phyloP scores from a whole-genome alignment of 2,329 filamentous ascomycete genomes.

The Nigrospora sphaerica region DNA sequence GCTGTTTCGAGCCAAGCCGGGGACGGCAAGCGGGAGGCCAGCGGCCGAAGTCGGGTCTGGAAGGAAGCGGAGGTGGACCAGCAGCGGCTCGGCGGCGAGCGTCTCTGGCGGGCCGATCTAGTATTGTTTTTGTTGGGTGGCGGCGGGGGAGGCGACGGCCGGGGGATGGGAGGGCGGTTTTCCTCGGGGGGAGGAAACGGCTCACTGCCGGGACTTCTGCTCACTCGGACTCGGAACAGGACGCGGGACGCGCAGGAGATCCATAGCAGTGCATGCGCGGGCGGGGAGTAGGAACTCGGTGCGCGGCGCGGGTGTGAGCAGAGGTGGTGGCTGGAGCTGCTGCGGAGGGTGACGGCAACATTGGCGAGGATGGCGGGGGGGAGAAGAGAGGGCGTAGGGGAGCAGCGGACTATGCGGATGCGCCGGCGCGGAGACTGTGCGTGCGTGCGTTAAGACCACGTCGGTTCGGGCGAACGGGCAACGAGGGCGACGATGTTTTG shows the following conservation, averaged over 20 bases:
- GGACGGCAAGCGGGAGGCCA: slow-evolving; percentile 1
- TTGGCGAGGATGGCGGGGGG: slow-evolving; percentile 15
- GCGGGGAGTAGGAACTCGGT: slow-evolving; percentile 9
- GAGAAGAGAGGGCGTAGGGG: slow-evolving; percentile 5
- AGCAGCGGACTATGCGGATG: background rate
- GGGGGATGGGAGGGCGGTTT: slow-evolving; percentile 8
- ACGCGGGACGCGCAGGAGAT: slow-evolving; percentile 16
- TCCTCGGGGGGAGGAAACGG: slow-evolving; percentile 5
- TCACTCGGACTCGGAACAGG: slow-evolving; percentile 22
- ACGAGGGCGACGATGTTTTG: slow-evolving; percentile 4
- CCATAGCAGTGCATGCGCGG: slow-evolving; percentile 20
- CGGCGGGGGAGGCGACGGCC: slow-evolving; percentile 12
- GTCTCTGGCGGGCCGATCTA: background rate
- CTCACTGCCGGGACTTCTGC: slow-evolving; percentile 16
- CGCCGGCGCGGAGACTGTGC: background rate
- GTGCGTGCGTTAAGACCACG: background rate
- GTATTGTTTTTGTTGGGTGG: slow-evolving; percentile 4
- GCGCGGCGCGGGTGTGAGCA: slow-evolving; percentile 14
- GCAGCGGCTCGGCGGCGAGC: background rate
- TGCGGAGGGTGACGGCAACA: slow-evolving; percentile 18
- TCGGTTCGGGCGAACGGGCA: background rate
- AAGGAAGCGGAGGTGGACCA: background rate
- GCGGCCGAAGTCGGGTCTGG: background rate
- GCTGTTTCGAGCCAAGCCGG: slow-evolving; percentile 8
- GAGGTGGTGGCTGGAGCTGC: slow-evolving; percentile 12